Evolutionary conservation across 2,329 filamentous ascomycete genomes (phyloP), one percentile per base, ranked within the genome.

Genomic region (Xylaria sp.): DNA sequence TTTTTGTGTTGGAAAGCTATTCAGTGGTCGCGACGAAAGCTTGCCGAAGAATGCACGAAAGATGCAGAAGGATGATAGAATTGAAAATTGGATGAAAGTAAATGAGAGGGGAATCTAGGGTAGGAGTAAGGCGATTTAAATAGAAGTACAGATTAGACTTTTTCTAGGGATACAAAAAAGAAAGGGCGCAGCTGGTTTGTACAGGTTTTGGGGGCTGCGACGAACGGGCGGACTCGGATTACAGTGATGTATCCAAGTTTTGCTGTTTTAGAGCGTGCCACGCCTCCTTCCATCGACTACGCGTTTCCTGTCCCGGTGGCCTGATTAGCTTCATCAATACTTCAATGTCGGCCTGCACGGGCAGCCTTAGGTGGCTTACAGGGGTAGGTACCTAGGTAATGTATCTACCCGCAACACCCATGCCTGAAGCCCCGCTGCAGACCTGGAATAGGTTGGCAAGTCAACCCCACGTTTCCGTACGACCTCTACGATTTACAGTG

Each of bases 221-320:
- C 53, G 54, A 60, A 60, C 53, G 63, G 58, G 53, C 31, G 33
- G 46, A 60, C 15, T 59, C 10, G 20, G 33, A 11, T 10, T 44
- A 42, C 17, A 40, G n/a, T 46, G 57, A 46, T n/a, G 57, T 38
- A 20, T 63, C 46, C 59, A 63, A 49, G 54, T 57, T 66, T 23
- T 68, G 62, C 58, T 54, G 57, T 56, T 65, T 63, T 69, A 54
- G 68, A 65, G 61, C 33, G 58, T 66, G 63, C 66, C 59, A 66
- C 59, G 65, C 66, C 65, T 67, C 60, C 51, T 48, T 66, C 51
- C 36, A 61, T 54, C 65, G 54, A 64, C 31, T 38, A 70, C 65
- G 68, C 68, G 68, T 67, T 67, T 26, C 67, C 64, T 40, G 46
- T 60, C 56, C 48, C 17, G 15, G 51, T 49, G 59, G 46, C 56